phyloP scores from a whole-genome alignment of 805 yeast species.

The Candida ponderosae region DNA sequence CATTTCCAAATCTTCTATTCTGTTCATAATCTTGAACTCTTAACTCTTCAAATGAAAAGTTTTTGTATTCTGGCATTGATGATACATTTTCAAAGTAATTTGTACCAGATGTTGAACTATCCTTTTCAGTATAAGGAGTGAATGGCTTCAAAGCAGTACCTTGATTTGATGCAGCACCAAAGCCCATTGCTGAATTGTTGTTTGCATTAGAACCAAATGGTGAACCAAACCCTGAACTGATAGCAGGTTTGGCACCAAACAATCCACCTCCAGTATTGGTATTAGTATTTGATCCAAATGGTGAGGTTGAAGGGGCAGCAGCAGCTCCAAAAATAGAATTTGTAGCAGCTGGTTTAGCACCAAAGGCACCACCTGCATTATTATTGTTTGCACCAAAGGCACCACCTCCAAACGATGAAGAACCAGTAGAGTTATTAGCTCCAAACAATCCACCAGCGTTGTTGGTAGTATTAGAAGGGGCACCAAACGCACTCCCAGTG shows the following conservation, averaged over 20 bases:
- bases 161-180: slow-evolving; percentile 31
- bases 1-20: slow-evolving; percentile 54
- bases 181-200: slow-evolving; percentile 4
- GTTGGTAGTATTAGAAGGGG: slow-evolving; percentile 11
- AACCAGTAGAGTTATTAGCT: slow-evolving; percentile 10
- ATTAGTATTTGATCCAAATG: slow-evolving; percentile 8
- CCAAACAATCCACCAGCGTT: slow-evolving; percentile 23
- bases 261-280: slow-evolving; percentile 3
- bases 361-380: slow-evolving; percentile 20
- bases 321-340: slow-evolving; percentile 21
- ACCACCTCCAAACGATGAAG: slow-evolving; percentile 18
- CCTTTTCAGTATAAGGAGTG: slow-evolving; percentile 65
- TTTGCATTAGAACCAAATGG: slow-evolving; percentile 29
- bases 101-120: slow-evolving; percentile 43
- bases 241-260: slow-evolving; percentile 15
- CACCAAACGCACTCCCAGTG: slow-evolving; percentile 19
- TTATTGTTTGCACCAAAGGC: slow-evolving; percentile 13
- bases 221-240: slow-evolving; percentile 23
- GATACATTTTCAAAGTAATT: slow-evolving; percentile 67
- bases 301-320: slow-evolving; percentile 11
- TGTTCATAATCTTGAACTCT: slow-evolving; percentile 82
- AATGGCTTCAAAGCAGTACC: slow-evolving; percentile 75
- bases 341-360: slow-evolving; percentile 21
- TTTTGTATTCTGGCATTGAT: slow-evolving; percentile 85
- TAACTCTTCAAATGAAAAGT: slow-evolving; percentile 79